A percentile compares a stretch with the other conserved stretches of the same genome.
phyloP scores from a whole-genome alignment of 1,284 basidiomycete species.

The Schizophyllum amplum region DNA sequence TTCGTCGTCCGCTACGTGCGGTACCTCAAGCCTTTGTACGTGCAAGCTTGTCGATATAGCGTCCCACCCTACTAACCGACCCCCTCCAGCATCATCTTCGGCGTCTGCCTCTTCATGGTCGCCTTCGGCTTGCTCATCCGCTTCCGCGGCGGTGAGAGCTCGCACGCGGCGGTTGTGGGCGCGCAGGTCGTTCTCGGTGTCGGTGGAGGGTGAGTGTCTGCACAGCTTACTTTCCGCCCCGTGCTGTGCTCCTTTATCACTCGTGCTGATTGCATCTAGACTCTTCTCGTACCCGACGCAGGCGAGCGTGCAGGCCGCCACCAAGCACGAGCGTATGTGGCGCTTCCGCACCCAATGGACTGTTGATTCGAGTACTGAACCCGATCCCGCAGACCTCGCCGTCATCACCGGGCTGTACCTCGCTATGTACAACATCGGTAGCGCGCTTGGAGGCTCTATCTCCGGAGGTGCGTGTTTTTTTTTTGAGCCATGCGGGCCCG shows the following conservation, averaged over 20 bases:
- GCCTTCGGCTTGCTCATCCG: conserved; percentile 31
- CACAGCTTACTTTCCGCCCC: background rate
- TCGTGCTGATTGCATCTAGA: too few relatives aligned
- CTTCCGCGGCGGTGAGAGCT: conserved; percentile 24
- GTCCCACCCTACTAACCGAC: background rate
- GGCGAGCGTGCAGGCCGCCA: conserved; percentile 26
- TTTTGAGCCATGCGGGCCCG: background rate
- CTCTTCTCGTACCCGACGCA: conserved; percentile 31
- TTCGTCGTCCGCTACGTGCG: conserved; percentile 24
- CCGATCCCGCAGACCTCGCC: conserved; percentile 17
- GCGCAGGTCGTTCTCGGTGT: conserved; percentile 31
- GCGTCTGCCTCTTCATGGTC: conserved; percentile 24
- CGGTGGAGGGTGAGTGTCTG: conserved; percentile 17
- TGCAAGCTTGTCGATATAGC: conserved; percentile 12
- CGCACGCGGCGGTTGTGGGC: conserved; percentile 24
- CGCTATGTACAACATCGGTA: conserved; percentile 27
- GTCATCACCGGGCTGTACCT: conserved; percentile 28
- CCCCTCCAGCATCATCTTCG: conserved; percentile 9
- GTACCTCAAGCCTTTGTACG: conserved; percentile 28
- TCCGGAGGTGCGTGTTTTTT: conserved; percentile 18
- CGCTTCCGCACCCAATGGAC: background rate
- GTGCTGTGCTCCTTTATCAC: background rate
- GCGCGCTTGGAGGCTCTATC: conserved; percentile 26
- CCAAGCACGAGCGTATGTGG: conserved; percentile 24
- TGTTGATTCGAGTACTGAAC: background rate